Evolutionary conservation across 306 rosid genomes (phyloP), one percentile per base, ranked within the genome.

Genomic region (Prunus mume): DNA sequence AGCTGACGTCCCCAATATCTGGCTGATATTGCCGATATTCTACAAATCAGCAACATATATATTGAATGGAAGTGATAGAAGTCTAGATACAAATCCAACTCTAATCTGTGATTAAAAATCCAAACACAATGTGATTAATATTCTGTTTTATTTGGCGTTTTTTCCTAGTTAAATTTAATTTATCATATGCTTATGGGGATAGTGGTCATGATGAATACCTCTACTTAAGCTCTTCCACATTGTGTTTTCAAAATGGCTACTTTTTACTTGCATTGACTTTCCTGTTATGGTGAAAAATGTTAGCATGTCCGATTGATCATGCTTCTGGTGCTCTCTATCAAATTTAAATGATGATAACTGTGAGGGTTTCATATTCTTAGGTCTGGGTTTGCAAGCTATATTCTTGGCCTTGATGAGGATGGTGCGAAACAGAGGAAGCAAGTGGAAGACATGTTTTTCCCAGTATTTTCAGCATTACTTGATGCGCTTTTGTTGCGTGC

Each of bases 381-480:
- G 98, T 91, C 91, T 76, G 79, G 93, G 82, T 86, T 91, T 75
- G 95, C 95, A 7, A 86, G 94, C 88, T 94, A 86, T 83, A 85
- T 91, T 81, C 93, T 94, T 86, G 91, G 90, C 76, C 85, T 90
- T 81, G 90, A 85, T 74, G 93, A 83, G 84, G 90, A 90, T 74
- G 84, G 79, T 69, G 81, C 86, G 27, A 81, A 80, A 68, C 81
- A 69, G 67, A 90, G 86, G 86, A 89, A 85, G 81, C 91, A 76
- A 0, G 90, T 76, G 74, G 91, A 90, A 78, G 93, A 80, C 74
- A 78, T 86, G 75, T 94, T 91, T 90, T 81, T 88, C 49, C 85
- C 97, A 28, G 88, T 94, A 76, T 91, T 89, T 81, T 86, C 90
- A 75, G 90, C 97, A 20, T 84, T 94, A 65, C 93, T 94, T 69